Evolutionary conservation across 768 basidiomycete species (phyloP), one percentile per base, ranked within the genome.

Genomic region (Mycena chlorophos): DNA sequence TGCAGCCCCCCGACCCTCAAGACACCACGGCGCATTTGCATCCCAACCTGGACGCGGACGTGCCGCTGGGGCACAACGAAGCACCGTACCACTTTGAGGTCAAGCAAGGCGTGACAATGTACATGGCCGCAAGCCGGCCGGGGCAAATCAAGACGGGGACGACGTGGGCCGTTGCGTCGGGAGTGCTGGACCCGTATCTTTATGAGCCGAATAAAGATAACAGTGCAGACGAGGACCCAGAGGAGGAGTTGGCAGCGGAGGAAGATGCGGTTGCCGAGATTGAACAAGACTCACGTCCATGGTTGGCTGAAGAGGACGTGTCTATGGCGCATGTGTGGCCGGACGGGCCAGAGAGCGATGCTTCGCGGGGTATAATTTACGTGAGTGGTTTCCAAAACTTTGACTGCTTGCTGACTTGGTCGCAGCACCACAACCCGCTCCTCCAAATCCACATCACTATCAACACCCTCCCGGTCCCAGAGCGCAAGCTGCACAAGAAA

Each of bases 251-350:
- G 78, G 53, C 56, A 71, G 34, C 61, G 16, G 64, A 65, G 25
- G 71, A 69, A 12, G 71, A 71, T 12, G 39, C 39, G 19, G 39
- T 13, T 6, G 39, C 10, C 13, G 13, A 10, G 19, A 20, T 20
- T 1, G 74, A 72, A 31, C 73, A 77, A 0, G 76, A 76, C 4
- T 77, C 73, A 8, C 88, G 86, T 82, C 77, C 73, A 38, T 89
- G 87, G 88, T 80, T 83, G 49, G 79, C 83, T 2, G 88, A 89
- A 64, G 85, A 87, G 63, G 87, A 88, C 57, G 78, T 81, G 46
- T 79, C 80, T 0, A 66, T 89, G 14, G 75, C 66, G 6, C 80
- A 83, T 62, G 81, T 80, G 3, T 90, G 87, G 85, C 75, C 78
- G 0, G 75, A 75, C 45, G 75, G 79, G 12, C n/a, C n/a, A n/a